Base-by-base conservation (phyloP, 1,284 basidiomycete genomes). In the Porodaedalea pini region DNA sequence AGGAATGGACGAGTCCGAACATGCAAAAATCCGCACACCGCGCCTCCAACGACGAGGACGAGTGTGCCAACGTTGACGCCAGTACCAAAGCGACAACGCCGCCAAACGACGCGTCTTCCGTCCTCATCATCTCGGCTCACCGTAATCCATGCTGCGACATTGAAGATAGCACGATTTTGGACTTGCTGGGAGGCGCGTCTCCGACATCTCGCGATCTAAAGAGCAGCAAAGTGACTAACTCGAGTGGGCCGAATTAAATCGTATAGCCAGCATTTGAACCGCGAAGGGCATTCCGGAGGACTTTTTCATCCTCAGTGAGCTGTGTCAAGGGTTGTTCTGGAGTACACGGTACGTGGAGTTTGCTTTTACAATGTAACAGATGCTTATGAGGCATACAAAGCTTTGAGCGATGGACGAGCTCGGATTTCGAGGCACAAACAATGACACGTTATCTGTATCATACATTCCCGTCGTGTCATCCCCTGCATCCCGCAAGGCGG, bases 381-480 rank as follows among this genome's bases (percentile, higher is more conserved):
- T 27, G 15, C 13, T 47, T 10, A 47, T 29, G 45, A 15, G 25
- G 17, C 10, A 27, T 17, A 6, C 2, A 17, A 51, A 48, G 3
- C 25, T 29, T 15, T 4, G n/a, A 48, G 17, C 39, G 40, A 53
- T 53, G 51, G 25, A 40, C 23, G 51, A 53, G 37, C 36, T 40
- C n/a, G 39, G 51, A 11, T 53, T 53, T 32, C 51, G 41, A 6
- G n/a, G 51, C 39, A 41, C 10, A 25, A 31, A 19, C 31, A 32
- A 27, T n/a, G 36, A 37, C 23, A 39, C 34, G 10, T 47, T 50
- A 11, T 57, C 56, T 11, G 56, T 57, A 1, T 57, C 56, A 13
- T 52, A 57, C 31, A 57, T 49, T 32, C 56, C 56, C 15, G 49
- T 52, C 27, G 43, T 47, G 40, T 29, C 23, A 31, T 36, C 56